Percentiles rank a stretch among this genome's conserved stretches.
Conservation (phyloP, 192 early-diverging fungal species). For the Dissophora ornata region DNA sequence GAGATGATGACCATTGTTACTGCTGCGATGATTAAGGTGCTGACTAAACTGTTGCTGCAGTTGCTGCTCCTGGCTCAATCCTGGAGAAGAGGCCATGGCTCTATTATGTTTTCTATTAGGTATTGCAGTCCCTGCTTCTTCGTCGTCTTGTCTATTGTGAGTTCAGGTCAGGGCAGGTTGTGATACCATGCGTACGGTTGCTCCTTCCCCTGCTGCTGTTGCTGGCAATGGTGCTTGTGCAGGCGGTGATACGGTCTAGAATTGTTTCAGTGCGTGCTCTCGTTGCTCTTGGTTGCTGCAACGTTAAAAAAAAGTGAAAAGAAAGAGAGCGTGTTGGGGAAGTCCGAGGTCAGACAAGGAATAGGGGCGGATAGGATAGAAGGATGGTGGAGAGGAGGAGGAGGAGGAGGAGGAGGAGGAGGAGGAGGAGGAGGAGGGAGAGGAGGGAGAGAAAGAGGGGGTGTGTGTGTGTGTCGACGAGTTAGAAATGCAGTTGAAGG, state of each 20-base stretch:
- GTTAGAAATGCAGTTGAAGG: too few relatives aligned
- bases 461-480: too few relatives aligned
- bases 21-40: neutral
- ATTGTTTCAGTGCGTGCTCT: neutral
- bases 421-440: neutral
- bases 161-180: neutral
- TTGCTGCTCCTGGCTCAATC: constrained; percentile 5
- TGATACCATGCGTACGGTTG: constrained; percentile 7
- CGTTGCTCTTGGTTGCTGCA: neutral
- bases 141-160: neutral
- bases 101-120: neutral
- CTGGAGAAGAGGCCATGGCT: constrained; percentile 19
- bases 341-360: neutral
- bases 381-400: too few relatives aligned
- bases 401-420: too few relatives aligned
- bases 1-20: neutral
- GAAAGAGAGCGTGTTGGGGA: constrained; percentile 1
- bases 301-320: too few relatives aligned
- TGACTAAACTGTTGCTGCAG: neutral
- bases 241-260: neutral
- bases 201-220: neutral
- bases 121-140: neutral
- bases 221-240: neutral
- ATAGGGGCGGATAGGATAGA: neutral
- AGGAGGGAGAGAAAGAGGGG: neutral